A percentile compares a stretch with the other conserved stretches of the same genome.
Conservation (phyloP, 2,329 filamentous ascomycete genomes). For the Ophiostoma tasmaniense region DNA sequence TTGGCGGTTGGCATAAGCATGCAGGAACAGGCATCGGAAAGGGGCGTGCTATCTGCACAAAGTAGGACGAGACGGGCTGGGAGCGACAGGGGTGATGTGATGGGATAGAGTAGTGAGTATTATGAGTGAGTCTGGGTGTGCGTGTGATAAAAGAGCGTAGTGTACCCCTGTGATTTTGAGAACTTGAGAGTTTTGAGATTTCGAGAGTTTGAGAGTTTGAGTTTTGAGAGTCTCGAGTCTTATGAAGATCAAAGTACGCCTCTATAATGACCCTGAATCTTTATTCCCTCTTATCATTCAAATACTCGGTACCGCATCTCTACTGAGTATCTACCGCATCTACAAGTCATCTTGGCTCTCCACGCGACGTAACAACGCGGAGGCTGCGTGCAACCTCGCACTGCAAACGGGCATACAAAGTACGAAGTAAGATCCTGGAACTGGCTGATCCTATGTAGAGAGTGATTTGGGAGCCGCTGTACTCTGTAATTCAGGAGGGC, state of each 20-base stretch:
- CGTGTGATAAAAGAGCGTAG: neutral
- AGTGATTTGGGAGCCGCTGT: neutral
- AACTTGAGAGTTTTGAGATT: neutral
- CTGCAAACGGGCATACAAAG: neutral
- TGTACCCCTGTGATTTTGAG: too few relatives aligned
- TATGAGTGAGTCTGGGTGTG: neutral
- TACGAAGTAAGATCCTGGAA: neutral
- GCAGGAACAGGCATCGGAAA: slow-evolving; percentile 3
- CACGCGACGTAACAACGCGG: neutral
- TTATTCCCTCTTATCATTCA: too few relatives aligned
- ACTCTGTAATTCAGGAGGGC: neutral
- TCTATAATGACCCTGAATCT: too few relatives aligned
- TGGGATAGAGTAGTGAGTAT: neutral
- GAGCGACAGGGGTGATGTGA: neutral
- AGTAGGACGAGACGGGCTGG: neutral
- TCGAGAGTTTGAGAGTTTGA: neutral
- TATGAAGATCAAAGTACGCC: too few relatives aligned
- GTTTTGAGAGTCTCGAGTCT: too few relatives aligned
- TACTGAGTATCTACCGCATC: neutral
- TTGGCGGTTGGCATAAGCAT: neutral
- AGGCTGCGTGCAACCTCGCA: neutral
- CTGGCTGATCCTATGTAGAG: neutral
- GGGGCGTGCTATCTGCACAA: neutral
- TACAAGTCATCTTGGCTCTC: neutral
- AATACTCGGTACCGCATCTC: too few relatives aligned